A percentile compares a stretch with the other conserved stretches of the same genome.
phyloP scores from a whole-genome alignment of 441 rosid genomes.

The Jatropha multifida region DNA sequence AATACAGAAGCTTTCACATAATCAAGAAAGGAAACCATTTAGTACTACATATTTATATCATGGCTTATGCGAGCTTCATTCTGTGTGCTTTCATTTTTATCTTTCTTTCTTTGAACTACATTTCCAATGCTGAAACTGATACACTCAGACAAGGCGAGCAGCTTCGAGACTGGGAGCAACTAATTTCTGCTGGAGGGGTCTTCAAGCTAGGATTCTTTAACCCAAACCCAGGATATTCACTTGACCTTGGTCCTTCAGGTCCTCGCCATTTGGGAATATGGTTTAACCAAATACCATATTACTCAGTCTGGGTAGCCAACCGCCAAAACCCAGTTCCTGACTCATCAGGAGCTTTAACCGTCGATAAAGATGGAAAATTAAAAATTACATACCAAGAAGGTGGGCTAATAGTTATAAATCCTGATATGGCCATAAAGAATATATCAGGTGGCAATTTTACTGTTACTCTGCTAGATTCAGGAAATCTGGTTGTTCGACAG shows the following conservation, averaged over 20 bases:
- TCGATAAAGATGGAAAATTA: conserved; percentile 41
- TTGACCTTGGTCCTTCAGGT: conserved; percentile 32
- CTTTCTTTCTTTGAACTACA: not conserved
- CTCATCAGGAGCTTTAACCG: conserved; percentile 47
- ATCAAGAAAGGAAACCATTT: not conserved
- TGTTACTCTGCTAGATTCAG: conserved; percentile 44
- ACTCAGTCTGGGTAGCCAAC: conserved; percentile 60
- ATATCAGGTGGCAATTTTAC: conserved; percentile 24
- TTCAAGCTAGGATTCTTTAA: conserved; percentile 59
- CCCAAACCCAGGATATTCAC: conserved; percentile 28
- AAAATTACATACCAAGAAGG: conserved; percentile 40
- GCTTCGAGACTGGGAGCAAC: conserved; percentile 57
- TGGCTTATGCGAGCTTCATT: conserved; percentile 17
- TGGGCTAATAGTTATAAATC: conserved; percentile 32
- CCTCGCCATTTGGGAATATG: conserved; percentile 51
- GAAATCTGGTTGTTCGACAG: conserved; percentile 45
- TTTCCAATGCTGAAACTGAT: conserved; percentile 18
- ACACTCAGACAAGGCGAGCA: conserved; percentile 43
- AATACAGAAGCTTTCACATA: not conserved
- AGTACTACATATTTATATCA: not conserved
- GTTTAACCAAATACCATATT: conserved; percentile 30
- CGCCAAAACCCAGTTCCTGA: conserved; percentile 40
- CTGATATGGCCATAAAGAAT: conserved; percentile 18
- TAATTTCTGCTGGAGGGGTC: conserved; percentile 38
- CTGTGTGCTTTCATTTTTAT: conserved; percentile 2